Base-by-base conservation (phyloP, 257 asterid species). In the Lycium ferocissimum region DNA sequence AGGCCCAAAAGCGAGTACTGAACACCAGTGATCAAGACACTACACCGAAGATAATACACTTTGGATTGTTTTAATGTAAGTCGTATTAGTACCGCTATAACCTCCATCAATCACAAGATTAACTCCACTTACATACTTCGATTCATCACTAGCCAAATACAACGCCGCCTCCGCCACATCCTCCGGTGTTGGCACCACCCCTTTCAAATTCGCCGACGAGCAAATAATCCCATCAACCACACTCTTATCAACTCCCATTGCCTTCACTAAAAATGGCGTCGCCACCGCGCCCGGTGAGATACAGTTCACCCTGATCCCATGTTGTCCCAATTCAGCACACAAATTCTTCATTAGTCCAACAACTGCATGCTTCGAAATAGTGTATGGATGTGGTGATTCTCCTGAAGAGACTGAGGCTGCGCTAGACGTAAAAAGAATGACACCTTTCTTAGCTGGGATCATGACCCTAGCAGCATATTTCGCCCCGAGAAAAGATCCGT, bases 121-220 rank as follows among this genome's bases (percentile, higher is more conserved):
- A 84, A 92, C 0, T 0, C 98, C 98, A 45, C 98, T 95, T 0
- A 95, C 92, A 73, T 89, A 92, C 90, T 84, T 93, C 0, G 97
- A 37, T 3, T 89, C 98, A 17, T 95, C 96, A 69, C 97, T 88
- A 7, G 89, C 91, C 84, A 95, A 73, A 75, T 67, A 95, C 85
- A 94, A 59, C 4, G 98, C 98, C 69, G 97, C 98, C 86, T 91
- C 93, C n/a, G 98, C 98, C 88, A 95, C 96, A 65, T 95, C 98
- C 63, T 90, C 93, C 17, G 91, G 85, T 79, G 88, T 87, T 17
- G 93, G 95, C 65, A 84, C 89, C 53, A 26, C 91, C 57, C 97
- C 97, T 84, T 95, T 94, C 88, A 95, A 54, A 47, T 84, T 95
- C 0, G 98, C 96, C 6, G 95, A 85, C 6, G 88, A 85, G 57